Evolutionary conservation across 306 rosid species (phyloP).

Genomic region (Lablab purpureus): DNA sequence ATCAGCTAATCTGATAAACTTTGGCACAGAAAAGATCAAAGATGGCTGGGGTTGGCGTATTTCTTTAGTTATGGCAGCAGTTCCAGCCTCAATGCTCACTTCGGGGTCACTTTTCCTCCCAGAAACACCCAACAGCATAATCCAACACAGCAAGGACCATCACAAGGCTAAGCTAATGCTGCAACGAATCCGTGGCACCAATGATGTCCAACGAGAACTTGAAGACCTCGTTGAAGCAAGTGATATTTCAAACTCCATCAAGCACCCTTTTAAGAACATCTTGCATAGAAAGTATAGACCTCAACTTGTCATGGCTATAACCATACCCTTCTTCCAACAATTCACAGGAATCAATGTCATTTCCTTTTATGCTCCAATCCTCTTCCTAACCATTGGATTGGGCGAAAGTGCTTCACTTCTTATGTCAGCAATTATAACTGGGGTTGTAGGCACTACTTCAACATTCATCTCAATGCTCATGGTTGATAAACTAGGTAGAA

Average conservation of each 20-base stretch:
- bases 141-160: conserved; percentile 38
- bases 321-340: conserved; percentile 76
- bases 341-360: conserved; percentile 76
- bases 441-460: conserved; percentile 51
- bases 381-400: conserved; percentile 63
- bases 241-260: conserved; percentile 49
- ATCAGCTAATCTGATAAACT: conserved; percentile 44
- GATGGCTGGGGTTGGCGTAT: conserved; percentile 48
- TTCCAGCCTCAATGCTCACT: conserved; percentile 47
- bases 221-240: conserved; percentile 65
- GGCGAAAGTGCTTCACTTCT: conserved; percentile 69
- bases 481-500: conserved; percentile 72
- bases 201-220: conserved; percentile 61
- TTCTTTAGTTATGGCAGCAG: conserved; percentile 50
- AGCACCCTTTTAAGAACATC: conserved; percentile 61
- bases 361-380: conserved; percentile 65
- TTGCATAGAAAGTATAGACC: conserved; percentile 61
- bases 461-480: conserved; percentile 72
- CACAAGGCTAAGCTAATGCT: conserved; percentile 48
- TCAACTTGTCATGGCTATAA: conserved; percentile 71
- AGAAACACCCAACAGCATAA: conserved; percentile 52
- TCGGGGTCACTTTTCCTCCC: conserved; percentile 43
- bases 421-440: conserved; percentile 52
- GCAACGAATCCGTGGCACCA: conserved; percentile 59
- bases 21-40: conserved; percentile 40